These are phyloP conservation scores for Rhizopogon vinicolor DNA, from an alignment of 768 basidiomycete species.

Conservation along the genomic window DNA sequence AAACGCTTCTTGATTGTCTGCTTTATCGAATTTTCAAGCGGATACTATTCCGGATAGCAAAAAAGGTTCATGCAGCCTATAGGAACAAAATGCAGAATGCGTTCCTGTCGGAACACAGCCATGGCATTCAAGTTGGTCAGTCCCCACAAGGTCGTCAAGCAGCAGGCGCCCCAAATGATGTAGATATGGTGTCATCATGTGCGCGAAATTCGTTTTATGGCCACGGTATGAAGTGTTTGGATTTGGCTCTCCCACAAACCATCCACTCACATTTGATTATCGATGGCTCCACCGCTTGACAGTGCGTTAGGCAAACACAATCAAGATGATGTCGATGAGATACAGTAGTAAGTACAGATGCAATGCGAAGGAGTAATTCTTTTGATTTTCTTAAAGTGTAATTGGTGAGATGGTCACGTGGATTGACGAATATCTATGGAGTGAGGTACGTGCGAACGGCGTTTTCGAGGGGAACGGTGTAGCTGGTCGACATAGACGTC, in stretches of 20 bases:
- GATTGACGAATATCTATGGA: slow-evolving; percentile 19
- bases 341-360: neutral
- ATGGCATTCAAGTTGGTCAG: neutral
- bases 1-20: neutral
- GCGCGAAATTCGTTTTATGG: neutral
- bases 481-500: slow-evolving; percentile 53
- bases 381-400: neutral
- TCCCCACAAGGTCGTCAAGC: neutral
- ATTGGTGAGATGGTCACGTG: too few species aligned
- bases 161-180: neutral
- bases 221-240: too few species aligned
- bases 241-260: neutral
- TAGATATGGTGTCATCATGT: neutral
- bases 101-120: neutral
- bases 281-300: neutral
- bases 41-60: neutral
- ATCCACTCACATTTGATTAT: too few species aligned
- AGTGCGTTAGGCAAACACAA: too few species aligned
- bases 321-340: neutral
- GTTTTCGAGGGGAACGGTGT: slow-evolving; percentile 37
- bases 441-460: slow-evolving; percentile 15
- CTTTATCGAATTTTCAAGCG: neutral
- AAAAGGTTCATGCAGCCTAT: slow-evolving; percentile 1
- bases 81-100: neutral
- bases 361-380: neutral